A percentile compares a stretch with the other conserved stretches of the same genome.
These are phyloP conservation scores for Theobroma cacao DNA, from an alignment of 345 rosid species.

Conservation along the genomic window DNA sequence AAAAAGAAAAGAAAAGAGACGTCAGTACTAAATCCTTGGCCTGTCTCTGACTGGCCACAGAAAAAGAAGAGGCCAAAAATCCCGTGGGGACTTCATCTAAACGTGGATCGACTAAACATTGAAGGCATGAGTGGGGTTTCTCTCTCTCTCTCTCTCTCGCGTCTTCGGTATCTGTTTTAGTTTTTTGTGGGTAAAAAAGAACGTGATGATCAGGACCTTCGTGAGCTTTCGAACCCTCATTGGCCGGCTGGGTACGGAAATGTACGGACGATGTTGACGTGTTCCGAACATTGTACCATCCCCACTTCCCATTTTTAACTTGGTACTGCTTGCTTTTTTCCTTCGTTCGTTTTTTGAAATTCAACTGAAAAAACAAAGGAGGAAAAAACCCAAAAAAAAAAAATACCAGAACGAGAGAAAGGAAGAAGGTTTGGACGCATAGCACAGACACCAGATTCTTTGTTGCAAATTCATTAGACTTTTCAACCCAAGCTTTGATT, in stretches of 20 bases:
- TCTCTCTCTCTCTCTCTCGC: no score
- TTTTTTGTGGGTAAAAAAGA: background rate
- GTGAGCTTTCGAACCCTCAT: slow-evolving; percentile 35
- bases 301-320: background rate
- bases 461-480: background rate
- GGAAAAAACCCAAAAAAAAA: background rate
- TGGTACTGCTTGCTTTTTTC: background rate
- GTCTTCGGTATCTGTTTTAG: no score
- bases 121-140: no score
- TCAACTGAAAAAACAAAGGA: background rate
- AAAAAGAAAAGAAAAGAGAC: no score
- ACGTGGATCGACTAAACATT: no score
- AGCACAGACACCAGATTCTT: no score
- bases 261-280: slow-evolving; percentile 38
- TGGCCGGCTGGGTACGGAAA: slow-evolving; percentile 18
- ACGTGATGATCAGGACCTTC: background rate
- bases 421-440: no score
- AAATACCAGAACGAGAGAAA: no score
- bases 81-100: background rate
- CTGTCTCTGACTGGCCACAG: background rate
- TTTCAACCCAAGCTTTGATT: background rate
- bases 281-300: background rate
- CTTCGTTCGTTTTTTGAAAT: background rate
- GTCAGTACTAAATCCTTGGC: no score
- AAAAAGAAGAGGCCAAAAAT: background rate